Evolutionary conservation across 495 filamentous ascomycete species (phyloP), one percentile per base, ranked within the genome.

Genomic region (Daldinia concentrica): DNA sequence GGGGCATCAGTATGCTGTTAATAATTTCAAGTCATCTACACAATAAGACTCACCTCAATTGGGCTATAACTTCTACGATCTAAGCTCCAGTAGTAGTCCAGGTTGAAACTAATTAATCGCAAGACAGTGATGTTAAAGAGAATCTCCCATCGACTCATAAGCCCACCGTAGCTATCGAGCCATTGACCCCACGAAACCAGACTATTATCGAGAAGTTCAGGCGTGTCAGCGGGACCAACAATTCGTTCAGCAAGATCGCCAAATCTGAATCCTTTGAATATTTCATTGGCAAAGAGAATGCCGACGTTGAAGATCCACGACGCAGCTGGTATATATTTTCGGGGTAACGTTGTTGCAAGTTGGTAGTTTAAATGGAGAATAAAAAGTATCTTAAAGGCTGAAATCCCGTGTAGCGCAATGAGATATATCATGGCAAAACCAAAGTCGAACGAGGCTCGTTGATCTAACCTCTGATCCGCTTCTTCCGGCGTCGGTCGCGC

Each of bases 81-180:
- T 0, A 92, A 79, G 69, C 93, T 94, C 95, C 96, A 99, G 80
- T 95, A 92, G 80, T 97, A 93, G 77, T 99, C 95, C 74, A 99
- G 81, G 78, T 98, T 98, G 86, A 97, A 99, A 79, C 93, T 97
- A 66, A 99, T 93, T 45, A 98, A 82, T 24, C 95, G 89, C 43
- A 99, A 82, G 6, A 97, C 87, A n/a, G 95, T 98, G 66, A 99
- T 88, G 72, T 98, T 99, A 86, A 99, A 99, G 12, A 95, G 86
- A 36, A 99, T 88, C 77, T 97, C 92, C 95, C 95, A 99, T 66
- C 94, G 86, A 2, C 91, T 83, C 75, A 94, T 89, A 22, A 99
- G 79, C 6, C 95, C 95, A 12, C 94, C 90, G 69, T 91, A 88
- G 43, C 82, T 82, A 79, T 98, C 94, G 8, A 97, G 78, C 80